These are phyloP conservation scores for Heliamphora pulchella DNA, from an alignment of 179 eudicot genomes.

Conservation along the genomic window DNA sequence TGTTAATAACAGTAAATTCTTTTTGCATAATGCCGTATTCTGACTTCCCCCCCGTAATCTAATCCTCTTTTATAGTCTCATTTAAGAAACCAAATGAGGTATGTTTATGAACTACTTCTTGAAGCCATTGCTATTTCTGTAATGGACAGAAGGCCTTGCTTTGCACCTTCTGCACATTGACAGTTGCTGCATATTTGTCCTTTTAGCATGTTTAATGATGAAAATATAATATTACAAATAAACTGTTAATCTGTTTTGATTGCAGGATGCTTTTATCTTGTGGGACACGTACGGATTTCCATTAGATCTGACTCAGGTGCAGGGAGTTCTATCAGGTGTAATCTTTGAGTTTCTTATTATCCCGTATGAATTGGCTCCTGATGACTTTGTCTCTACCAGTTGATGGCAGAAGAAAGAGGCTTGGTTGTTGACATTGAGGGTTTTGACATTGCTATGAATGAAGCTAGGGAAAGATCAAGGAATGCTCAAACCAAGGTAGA, in stretches of 20 bases:
- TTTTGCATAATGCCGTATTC: not conserved
- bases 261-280: slow-evolving; percentile 93
- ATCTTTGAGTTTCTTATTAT: not conserved
- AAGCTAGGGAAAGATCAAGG: slow-evolving; percentile 90
- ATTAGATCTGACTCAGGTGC: slow-evolving; percentile 91
- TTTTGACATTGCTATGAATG: slow-evolving; percentile 68
- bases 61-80: not conserved
- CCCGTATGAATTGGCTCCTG: not conserved
- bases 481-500: slow-evolving; percentile 74
- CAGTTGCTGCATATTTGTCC: not conserved
- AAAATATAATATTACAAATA: not conserved
- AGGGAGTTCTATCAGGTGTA: not conserved
- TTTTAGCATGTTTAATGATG: not conserved
- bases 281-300: slow-evolving; percentile 99
- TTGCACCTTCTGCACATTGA: not conserved
- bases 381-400: slow-evolving; percentile 30
- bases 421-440: slow-evolving; percentile 76
- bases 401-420: slow-evolving; percentile 97
- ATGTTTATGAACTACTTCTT: not conserved
- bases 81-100: too few relatives aligned
- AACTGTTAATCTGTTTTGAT: slow-evolving; percentile 9
- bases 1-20: not conserved
- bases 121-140: not conserved
- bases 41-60: not conserved
- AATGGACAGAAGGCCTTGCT: not conserved